Conservation (phyloP, 768 basidiomycete genomes). For the Cantharellus anzutake region DNA sequence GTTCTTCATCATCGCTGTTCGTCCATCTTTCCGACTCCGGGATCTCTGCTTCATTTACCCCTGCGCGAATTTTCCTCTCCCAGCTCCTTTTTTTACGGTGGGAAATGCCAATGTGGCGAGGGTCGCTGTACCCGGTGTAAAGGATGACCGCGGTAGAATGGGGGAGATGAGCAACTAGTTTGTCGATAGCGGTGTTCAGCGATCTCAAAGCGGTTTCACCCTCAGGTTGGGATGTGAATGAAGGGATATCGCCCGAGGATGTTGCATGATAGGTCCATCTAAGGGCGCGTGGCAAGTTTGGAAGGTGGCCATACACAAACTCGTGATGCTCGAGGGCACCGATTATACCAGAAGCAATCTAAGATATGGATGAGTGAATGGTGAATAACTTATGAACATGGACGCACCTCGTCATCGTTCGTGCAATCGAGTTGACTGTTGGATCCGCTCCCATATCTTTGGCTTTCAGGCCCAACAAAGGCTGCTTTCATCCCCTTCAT, state of each 20-base stretch:
- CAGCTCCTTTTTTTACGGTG: conserved; percentile 52
- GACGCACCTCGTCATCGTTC: conserved; percentile 50
- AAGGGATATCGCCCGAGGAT: conserved; percentile 8
- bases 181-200: conserved; percentile 41
- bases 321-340: conserved; percentile 30
- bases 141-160: conserved; percentile 65
- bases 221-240: conserved; percentile 19
- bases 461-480: background rate
- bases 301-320: conserved; percentile 71
- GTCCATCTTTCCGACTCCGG: conserved; percentile 49
- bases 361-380: background rate
- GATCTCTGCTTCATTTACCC: conserved; percentile 21
- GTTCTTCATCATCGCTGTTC: conserved; percentile 47
- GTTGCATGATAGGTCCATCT: conserved; percentile 43
- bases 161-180: conserved; percentile 51
- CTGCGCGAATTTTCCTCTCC: conserved; percentile 28
- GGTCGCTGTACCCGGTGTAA: conserved; percentile 80
- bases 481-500: conserved; percentile 21
- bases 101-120: conserved; percentile 56
- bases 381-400: background rate
- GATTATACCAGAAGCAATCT: conserved; percentile 3
- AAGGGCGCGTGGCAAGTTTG: conserved; percentile 54
- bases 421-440: conserved; percentile 56
- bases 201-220: conserved; percentile 20
- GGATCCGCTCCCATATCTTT: conserved; percentile 27